Conservation (phyloP, 352 stramenopile species). For the Pythium coloratum region DNA sequence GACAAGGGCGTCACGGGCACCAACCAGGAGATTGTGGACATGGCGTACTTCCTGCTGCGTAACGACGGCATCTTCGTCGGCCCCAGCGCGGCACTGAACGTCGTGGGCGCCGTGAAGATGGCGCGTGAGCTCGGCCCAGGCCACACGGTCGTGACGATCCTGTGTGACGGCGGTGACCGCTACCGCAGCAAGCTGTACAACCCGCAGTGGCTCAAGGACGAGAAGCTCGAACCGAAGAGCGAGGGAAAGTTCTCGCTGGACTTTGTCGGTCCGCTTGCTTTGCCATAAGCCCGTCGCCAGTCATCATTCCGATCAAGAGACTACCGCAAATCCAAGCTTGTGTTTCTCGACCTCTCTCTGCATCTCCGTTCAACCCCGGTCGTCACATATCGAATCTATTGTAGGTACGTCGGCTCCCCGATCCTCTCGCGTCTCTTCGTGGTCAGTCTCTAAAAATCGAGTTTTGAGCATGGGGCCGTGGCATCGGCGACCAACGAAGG, state of each 20-base stretch:
- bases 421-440: slow-evolving; percentile 5
- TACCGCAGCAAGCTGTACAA: slow-evolving; percentile 88
- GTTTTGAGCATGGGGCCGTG: slow-evolving; percentile 1
- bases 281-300: slow-evolving; percentile 7
- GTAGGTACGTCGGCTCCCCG: not conserved
- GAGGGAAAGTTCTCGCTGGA: slow-evolving; percentile 26
- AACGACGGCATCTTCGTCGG: slow-evolving; percentile 94
- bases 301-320: too few relatives aligned
- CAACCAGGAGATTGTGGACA: slow-evolving; percentile 93
- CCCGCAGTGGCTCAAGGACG: slow-evolving; percentile 58
- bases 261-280: slow-evolving; percentile 22
- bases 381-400: not conserved
- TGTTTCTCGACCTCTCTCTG: not conserved
- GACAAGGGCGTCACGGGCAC: slow-evolving; percentile 92
- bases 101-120: slow-evolving; percentile 81
- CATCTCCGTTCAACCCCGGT: too few relatives aligned
- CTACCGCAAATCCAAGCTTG: not conserved
- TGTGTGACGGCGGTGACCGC: slow-evolving; percentile 78
- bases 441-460: not conserved
- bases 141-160: slow-evolving; percentile 76
- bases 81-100: slow-evolving; percentile 75
- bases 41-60: slow-evolving; percentile 89
- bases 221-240: slow-evolving; percentile 39
- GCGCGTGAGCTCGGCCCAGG: slow-evolving; percentile 62
- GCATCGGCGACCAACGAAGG: slow-evolving; percentile 16